Percentiles rank a stretch among this genome's conserved stretches.
Conservation (phyloP, 2,329 filamentous ascomycete species). For the Curvularia hawaiiensis region DNA sequence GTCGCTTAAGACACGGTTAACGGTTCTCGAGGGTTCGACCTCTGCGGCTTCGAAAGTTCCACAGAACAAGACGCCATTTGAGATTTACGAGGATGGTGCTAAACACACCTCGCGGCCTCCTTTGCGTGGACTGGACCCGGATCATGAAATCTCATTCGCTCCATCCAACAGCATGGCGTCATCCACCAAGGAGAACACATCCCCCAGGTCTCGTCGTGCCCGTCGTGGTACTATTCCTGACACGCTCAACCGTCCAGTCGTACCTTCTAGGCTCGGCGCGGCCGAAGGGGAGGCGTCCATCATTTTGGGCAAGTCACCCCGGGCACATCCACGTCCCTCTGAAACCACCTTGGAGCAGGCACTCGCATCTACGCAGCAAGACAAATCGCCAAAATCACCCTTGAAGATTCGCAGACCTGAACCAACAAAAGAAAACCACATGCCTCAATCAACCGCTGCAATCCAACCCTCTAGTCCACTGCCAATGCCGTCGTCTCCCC, state of each 20-base stretch:
- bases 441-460: constrained; percentile 23
- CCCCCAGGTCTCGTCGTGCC: constrained; percentile 29
- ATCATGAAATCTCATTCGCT: constrained; percentile 21
- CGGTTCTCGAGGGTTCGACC: constrained; percentile 33
- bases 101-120: constrained; percentile 25
- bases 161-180: constrained; percentile 24
- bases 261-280: constrained; percentile 21
- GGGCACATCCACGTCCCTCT: constrained; percentile 6
- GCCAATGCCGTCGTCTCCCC: constrained; percentile 35
- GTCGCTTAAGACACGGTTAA: constrained; percentile 41
- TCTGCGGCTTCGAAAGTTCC: constrained; percentile 19
- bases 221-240: constrained; percentile 35
- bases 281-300: constrained; percentile 28
- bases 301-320: constrained; percentile 30
- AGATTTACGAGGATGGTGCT: constrained; percentile 40
- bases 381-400: constrained; percentile 26
- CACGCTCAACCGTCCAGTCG: constrained; percentile 15
- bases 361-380: constrained; percentile 10
- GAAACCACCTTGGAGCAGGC: constrained; percentile 20
- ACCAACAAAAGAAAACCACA: constrained; percentile 30
- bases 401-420: constrained; percentile 26
- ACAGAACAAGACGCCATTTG: constrained; percentile 30
- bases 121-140: constrained; percentile 16
- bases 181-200: constrained; percentile 40
- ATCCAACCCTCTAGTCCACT: constrained; percentile 38